A percentile compares a stretch with the other conserved stretches of the same genome.
Conservation (phyloP, 768 basidiomycete genomes). For the Mycena metata region DNA sequence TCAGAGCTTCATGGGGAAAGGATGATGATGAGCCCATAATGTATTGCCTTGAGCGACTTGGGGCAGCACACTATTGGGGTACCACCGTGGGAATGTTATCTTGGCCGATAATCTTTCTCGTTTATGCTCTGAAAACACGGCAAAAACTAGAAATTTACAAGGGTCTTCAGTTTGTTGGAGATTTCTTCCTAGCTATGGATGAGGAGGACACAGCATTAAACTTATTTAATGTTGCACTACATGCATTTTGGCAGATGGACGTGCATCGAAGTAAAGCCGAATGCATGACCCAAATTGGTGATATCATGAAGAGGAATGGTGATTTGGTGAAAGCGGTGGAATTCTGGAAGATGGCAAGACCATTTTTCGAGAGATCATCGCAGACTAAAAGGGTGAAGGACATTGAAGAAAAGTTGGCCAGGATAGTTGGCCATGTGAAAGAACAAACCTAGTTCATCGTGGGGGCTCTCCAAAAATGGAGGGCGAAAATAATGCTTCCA, state of each 20-base stretch:
- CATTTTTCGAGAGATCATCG: not conserved
- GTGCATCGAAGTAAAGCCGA: not conserved
- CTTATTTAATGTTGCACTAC: constrained; percentile 3
- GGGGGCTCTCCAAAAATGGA: too few relatives aligned
- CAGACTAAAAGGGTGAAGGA: not conserved
- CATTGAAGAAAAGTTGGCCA: not conserved
- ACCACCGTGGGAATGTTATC: too few relatives aligned
- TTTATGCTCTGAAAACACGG: not conserved
- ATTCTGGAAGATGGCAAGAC: not conserved
- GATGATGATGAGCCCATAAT: too few relatives aligned
- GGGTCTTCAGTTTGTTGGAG: not conserved
- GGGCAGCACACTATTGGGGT: too few relatives aligned
- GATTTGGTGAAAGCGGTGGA: not conserved
- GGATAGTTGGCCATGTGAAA: too few relatives aligned
- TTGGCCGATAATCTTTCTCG: not conserved
- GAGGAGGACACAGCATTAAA: not conserved
- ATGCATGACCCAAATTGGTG: not conserved
- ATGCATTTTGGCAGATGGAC: not conserved
- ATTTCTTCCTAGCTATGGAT: not conserved
- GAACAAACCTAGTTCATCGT: too few relatives aligned
- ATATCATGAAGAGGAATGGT: not conserved
- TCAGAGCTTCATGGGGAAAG: too few relatives aligned
- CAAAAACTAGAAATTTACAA: not conserved
- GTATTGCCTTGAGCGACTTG: too few relatives aligned
- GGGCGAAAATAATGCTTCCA: too few relatives aligned